A percentile compares a stretch with the other conserved stretches of the same genome.
Evolutionary conservation across 345 rosid species (phyloP).

Genomic region (Citrus unshiu): DNA sequence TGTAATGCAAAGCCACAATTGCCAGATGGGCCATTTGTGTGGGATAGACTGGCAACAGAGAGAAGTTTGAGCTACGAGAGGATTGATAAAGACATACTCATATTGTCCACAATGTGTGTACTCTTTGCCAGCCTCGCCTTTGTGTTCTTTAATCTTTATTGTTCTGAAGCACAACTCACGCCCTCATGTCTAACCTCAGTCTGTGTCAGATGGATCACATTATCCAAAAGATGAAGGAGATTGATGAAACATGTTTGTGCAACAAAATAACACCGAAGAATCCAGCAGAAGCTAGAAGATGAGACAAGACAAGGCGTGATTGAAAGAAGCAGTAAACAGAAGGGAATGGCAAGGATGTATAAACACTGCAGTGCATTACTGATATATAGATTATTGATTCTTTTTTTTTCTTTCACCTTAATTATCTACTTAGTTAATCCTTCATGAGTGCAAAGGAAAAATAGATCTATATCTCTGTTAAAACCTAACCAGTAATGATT

Average conservation of each 20-base stretch:
- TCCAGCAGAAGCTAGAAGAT: too few relatives aligned
- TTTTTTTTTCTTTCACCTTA: not conserved
- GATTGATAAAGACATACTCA: constrained; percentile 15
- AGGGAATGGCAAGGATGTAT: not conserved
- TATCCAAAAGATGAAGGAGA: not conserved
- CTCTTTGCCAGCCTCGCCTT: constrained; percentile 29
- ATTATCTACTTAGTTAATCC: not conserved
- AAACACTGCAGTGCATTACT: not conserved
- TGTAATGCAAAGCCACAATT: constrained; percentile 24
- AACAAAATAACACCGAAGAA: not conserved
- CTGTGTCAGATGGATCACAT: not conserved
- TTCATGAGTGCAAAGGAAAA: not conserved
- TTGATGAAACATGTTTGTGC: not conserved
- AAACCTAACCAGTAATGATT: not conserved
- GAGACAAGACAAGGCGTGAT: not conserved
- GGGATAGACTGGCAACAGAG: constrained; percentile 24
- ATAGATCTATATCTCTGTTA: not conserved
- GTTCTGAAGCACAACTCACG: constrained; percentile 31
- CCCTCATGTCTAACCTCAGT: constrained; percentile 6
- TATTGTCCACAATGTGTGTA: constrained; percentile 23
- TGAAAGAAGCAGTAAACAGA: not conserved
- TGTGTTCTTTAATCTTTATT: constrained; percentile 30
- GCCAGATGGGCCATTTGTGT: constrained; percentile 25
- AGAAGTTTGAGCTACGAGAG: constrained; percentile 28
- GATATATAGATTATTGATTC: not conserved